Percentiles rank a stretch among this genome's conserved stretches.
phyloP scores from a whole-genome alignment of 345 rosid species.

The Angophora floribunda region DNA sequence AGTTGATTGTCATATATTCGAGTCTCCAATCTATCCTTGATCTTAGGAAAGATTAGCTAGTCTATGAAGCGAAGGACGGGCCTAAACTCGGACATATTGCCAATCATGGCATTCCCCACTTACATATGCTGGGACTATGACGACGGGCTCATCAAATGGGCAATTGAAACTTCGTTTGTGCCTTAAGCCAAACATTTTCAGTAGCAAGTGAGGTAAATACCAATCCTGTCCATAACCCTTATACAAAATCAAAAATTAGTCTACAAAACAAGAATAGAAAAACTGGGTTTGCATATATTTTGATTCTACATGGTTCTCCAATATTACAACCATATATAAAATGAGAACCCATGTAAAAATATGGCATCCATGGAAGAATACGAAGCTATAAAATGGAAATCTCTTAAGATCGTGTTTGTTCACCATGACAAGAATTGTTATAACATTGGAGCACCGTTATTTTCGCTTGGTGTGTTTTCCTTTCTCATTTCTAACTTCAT shows the following conservation, averaged over 20 bases:
- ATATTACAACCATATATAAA: background rate
- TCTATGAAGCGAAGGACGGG: background rate
- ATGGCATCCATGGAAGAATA: background rate
- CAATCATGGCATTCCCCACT: background rate
- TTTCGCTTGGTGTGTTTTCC: background rate
- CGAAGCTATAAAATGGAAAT: background rate
- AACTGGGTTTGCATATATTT: background rate
- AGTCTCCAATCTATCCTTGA: too few species aligned
- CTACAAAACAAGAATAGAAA: background rate
- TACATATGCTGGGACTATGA: too few species aligned
- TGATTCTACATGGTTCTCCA: background rate
- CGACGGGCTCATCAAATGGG: too few species aligned
- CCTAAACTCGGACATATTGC: background rate
- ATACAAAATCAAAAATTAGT: background rate
- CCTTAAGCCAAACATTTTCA: too few species aligned
- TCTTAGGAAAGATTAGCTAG: background rate
- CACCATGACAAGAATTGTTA: background rate
- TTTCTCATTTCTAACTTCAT: background rate
- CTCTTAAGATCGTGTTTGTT: background rate
- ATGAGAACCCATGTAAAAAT: background rate
- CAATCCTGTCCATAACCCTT: background rate
- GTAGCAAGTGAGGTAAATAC: too few species aligned
- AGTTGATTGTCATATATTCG: fast-evolving
- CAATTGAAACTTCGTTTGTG: too few species aligned
- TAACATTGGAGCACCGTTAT: background rate